phyloP scores from a whole-genome alignment of 192 early-diverging fungal genomes.

The Ambispora gerdemannii region DNA sequence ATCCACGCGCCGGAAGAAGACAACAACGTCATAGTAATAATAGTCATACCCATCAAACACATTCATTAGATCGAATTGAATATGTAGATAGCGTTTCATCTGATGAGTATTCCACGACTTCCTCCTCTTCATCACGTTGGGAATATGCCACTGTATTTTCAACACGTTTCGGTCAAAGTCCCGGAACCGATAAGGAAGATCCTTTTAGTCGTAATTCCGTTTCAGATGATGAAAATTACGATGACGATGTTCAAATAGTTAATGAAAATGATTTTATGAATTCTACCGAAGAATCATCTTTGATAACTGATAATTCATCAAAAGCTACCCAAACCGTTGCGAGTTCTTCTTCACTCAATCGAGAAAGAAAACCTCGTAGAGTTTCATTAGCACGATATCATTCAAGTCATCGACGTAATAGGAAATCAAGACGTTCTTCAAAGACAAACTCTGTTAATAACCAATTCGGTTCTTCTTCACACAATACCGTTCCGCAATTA shows the following conservation, averaged over 20 bases:
- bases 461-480: neutral
- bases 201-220: constrained; percentile 14
- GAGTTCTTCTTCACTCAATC: neutral
- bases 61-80: constrained; percentile 3
- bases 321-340: neutral
- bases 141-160: constrained; percentile 11
- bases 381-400: neutral
- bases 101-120: neutral
- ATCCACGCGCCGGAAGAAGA: constrained; percentile 30
- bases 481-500: neutral
- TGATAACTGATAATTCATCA: neutral
- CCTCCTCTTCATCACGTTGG: constrained; percentile 8
- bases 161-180: constrained; percentile 29
- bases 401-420: neutral
- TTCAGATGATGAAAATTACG: neutral
- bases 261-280: neutral
- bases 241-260: neutral
- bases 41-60: constrained; percentile 2
- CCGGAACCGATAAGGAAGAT: constrained; percentile 17
- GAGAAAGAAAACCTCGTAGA: neutral
- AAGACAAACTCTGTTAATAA: neutral
- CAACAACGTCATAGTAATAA: constrained; percentile 27
- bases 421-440: constrained; percentile 13
- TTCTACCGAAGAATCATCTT: neutral
- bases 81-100: constrained; percentile 11